Evolutionary conservation across 1,139 yeast species (phyloP), one percentile per base, ranked within the genome.

Genomic region (Hansenula lynferdii): DNA sequence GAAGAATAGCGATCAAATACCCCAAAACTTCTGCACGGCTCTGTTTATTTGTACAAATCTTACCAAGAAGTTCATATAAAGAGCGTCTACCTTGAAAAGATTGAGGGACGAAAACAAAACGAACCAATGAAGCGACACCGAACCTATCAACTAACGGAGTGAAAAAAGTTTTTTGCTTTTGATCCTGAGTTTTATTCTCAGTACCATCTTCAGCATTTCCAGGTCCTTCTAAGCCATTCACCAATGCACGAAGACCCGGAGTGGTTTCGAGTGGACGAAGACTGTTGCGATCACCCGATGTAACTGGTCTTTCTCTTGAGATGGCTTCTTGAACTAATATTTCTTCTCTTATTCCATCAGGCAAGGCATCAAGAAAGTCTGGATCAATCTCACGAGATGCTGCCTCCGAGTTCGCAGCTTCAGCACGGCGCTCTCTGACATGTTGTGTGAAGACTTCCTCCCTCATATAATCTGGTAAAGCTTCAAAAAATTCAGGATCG

Each of bases 371-470:
- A 49, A 89, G 67, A 57, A 89, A 89, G 35, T 82, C 92, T 1
- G 89, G 85, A 53, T 84, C 95, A 41, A 86, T 74, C 51, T 84
- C 95, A 33, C 89, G 69, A 0, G 69, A 56, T 8, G 70, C 72
- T 2, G 64, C 56, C 28, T 62, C 65, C 14, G 65, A 58, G 5
- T 80, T 79, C 7, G 47, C 39, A 3, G 69, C 62, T 44, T 60
- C 62, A 4, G 69, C 65, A 65, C 82, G 49, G 70, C 67, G 68
- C 44, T 87, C 95, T 33, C 92, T 69, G 6, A 89, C 69, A 56
- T 89, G 96, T 50, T 89, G 95, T 0, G 94, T 79, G 54, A 87
- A 79, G 0, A 89, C 97, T 54, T 90, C 97, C 48, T 89, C 95
- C 38, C 96, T 70, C 85, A 90, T 85, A 39, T 86, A 95, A 35